Base-by-base conservation (phyloP, 2,329 filamentous ascomycete species). In the Taxawa tesnikishii region DNA sequence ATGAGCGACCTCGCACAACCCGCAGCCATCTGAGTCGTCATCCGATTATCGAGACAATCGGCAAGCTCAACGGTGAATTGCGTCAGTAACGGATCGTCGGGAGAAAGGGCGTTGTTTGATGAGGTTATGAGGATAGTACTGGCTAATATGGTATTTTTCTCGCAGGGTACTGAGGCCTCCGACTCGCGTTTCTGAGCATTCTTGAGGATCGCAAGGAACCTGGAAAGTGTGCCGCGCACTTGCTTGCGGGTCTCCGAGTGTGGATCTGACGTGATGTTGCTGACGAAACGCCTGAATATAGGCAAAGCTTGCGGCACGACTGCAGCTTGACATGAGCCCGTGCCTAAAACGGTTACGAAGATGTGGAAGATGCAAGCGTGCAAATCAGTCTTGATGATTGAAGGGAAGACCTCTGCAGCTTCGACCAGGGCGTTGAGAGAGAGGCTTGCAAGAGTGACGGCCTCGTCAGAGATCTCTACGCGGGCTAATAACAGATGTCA, bases 321-420 rank as follows among this genome's bases (percentile, higher is more conserved):
- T 23, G 83, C 70, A 15, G 83, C 74, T 57, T 98, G 92, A 49
- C 88, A 96, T 8, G 75, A 68, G 1, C 83, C 79, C 1, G 85
- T 94, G 10, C 83, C 81, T 9, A 98, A 70, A 36, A 94, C 90
- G 0, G 85, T 94, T 33, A 83, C 81, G 51, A 96, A 94, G 34
- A 96, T 94, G 60, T 98, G 87, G 30, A 98, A 73, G 43, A 96
- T 94, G 49, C 88, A 96, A 24, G 90, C 88, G 50, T 96, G 85
- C 5, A 98, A 68, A 53, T 98, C 90, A 7, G 85, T 88, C 51
- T 90, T 90, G 63, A 98, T 98, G 46, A 98, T 87, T 2, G 83
- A 76, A 0, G 92, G 92, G 58, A 98, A 98, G 11, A 96, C 85
- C 39, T 92, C 83, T 5, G 90, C 87, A 1, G 90, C 87, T 49